Conservation (phyloP, 2,329 filamentous ascomycete genomes). For the Dactylellina leptospora region DNA sequence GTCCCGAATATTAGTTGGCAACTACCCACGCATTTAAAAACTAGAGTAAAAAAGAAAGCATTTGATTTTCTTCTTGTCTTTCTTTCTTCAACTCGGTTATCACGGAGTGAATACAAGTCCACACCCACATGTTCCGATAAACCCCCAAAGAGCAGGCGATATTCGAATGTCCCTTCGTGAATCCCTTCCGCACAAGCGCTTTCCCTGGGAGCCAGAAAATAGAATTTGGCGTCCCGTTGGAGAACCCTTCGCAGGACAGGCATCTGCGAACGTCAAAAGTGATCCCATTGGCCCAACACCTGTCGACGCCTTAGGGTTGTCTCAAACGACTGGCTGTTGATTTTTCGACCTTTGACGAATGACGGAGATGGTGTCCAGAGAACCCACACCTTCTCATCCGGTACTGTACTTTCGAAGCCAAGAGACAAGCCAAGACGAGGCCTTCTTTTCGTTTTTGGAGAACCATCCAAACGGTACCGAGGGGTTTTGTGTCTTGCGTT, state of each 20-base stretch:
- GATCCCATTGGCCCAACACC: slow-evolving; percentile 22
- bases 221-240: slow-evolving; percentile 24
- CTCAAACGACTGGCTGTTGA: slow-evolving; percentile 46
- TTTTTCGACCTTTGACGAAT: slow-evolving; percentile 34
- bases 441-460: slow-evolving; percentile 11
- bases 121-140: too few relatives aligned
- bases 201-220: slow-evolving; percentile 13
- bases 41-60: too few relatives aligned
- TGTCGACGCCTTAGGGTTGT: slow-evolving; percentile 15
- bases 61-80: too few relatives aligned
- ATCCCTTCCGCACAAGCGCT: slow-evolving; percentile 37
- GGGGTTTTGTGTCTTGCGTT: slow-evolving; percentile 24
- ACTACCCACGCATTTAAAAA: too few relatives aligned
- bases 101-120: too few relatives aligned
- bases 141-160: neutral
- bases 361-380: slow-evolving; percentile 33
- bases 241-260: slow-evolving; percentile 28
- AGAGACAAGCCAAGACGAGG: slow-evolving; percentile 31
- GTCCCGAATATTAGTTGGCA: slow-evolving; percentile 24
- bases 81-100: too few relatives aligned
- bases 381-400: slow-evolving; percentile 7
- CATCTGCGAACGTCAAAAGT: slow-evolving; percentile 20
- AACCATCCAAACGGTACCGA: slow-evolving; percentile 45
- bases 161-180: too few relatives aligned
- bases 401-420: slow-evolving; percentile 1